Conservation (phyloP, 257 asterid species). For the Linderniella brevidens region DNA sequence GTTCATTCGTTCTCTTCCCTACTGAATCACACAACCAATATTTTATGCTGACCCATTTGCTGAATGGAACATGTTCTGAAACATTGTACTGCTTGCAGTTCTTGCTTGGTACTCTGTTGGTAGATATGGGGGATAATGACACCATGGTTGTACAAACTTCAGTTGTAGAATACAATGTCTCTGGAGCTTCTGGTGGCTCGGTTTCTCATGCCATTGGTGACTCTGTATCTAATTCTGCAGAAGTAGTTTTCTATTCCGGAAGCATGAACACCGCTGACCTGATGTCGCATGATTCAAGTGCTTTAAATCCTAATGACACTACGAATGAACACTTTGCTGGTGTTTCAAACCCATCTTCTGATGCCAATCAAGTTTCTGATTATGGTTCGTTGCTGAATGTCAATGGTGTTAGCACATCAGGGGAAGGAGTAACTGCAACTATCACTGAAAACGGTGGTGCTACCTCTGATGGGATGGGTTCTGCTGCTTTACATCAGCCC, state of each 20-base stretch:
- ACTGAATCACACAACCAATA: too few species aligned
- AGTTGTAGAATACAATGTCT: constrained; percentile 12
- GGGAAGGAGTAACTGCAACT: constrained; percentile 18
- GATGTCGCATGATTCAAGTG: constrained; percentile 15
- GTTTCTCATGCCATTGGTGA: constrained; percentile 13
- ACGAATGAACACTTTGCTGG: constrained; percentile 19
- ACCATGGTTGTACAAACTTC: constrained; percentile 17
- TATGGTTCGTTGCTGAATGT: constrained; percentile 34
- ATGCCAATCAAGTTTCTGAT: constrained; percentile 25
- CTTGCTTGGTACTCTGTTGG: not conserved
- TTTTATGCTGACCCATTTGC: too few species aligned
- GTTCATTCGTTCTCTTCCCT: too few species aligned
- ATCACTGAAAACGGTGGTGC: constrained; percentile 41
- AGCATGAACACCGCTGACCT: constrained; percentile 11
- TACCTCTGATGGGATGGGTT: constrained; percentile 31
- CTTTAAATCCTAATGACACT: constrained; percentile 12
- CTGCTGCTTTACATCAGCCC: constrained; percentile 48
- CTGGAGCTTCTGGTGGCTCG: constrained; percentile 18
- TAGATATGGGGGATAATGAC: constrained; percentile 16
- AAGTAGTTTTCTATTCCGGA: constrained; percentile 9
- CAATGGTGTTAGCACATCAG: constrained; percentile 25
- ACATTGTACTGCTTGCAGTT: too few species aligned
- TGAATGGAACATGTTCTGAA: too few species aligned
- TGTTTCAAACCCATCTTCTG: constrained; percentile 18
- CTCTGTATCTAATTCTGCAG: constrained; percentile 9